A percentile compares a stretch with the other conserved stretches of the same genome.
Conservation (phyloP, 2,329 filamentous ascomycete species). For the Fusarium phyllophilum region DNA sequence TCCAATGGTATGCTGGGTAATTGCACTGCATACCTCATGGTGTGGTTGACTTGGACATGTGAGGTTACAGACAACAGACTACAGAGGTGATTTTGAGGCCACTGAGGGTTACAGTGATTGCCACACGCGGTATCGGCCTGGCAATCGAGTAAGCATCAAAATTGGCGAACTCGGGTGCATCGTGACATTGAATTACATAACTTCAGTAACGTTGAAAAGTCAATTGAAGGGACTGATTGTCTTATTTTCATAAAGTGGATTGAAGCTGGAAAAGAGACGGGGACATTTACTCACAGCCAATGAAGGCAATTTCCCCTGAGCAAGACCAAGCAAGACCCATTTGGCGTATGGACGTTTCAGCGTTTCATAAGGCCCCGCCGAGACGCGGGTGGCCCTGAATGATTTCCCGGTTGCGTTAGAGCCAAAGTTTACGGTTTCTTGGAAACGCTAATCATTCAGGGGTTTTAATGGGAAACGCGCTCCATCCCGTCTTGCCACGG, state of each 20-base stretch:
- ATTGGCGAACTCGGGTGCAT: background rate
- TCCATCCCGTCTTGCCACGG: background rate
- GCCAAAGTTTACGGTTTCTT: conserved; percentile 21
- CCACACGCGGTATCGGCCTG: background rate
- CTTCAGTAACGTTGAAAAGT: background rate
- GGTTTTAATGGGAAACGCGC: conserved; percentile 32
- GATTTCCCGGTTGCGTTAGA: conserved; percentile 34
- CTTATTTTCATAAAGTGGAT: background rate
- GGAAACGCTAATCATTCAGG: conserved; percentile 34
- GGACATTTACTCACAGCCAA: conserved; percentile 1
- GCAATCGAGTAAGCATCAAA: background rate
- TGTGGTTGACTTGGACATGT: background rate
- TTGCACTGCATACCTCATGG: conserved; percentile 23
- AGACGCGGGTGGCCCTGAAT: conserved; percentile 23
- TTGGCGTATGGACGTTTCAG: conserved; percentile 27
- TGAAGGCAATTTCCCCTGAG: conserved; percentile 24
- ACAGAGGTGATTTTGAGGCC: conserved; percentile 6
- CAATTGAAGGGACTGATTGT: background rate
- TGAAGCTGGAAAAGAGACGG: background rate
- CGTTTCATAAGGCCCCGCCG: conserved; percentile 6
- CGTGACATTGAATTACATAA: background rate
- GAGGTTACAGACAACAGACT: background rate
- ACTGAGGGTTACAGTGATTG: background rate
- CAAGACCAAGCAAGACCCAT: conserved; percentile 19
- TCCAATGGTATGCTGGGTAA: conserved; percentile 21